Evolutionary conservation across 805 yeast genomes (phyloP).

Genomic region (Kodamaea kakaduensis): DNA sequence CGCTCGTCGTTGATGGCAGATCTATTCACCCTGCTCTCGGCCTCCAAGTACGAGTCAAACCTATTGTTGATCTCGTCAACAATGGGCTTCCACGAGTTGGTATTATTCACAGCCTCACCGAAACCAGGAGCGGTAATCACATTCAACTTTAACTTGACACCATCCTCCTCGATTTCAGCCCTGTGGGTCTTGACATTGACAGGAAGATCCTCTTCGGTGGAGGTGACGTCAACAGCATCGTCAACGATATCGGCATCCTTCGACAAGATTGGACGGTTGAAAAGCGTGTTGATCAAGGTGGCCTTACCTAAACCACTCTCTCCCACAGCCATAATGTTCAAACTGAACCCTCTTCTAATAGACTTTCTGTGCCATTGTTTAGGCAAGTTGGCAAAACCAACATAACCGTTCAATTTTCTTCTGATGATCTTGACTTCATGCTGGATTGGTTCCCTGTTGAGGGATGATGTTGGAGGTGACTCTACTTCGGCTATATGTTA

Average conservation of each 20-base stretch:
- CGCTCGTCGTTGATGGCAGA: conserved; percentile 70
- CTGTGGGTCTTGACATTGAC: conserved; percentile 62
- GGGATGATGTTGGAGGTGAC: conserved; percentile 9
- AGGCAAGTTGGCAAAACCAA: conserved; percentile 96
- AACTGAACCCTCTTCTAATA: conserved; percentile 70
- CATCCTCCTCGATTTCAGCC: conserved; percentile 75
- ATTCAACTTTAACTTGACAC: conserved; percentile 79
- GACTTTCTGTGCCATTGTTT: conserved; percentile 98
- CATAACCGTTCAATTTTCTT: conserved; percentile 85
- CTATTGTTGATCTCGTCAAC: conserved; percentile 83
- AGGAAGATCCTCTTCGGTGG: conserved; percentile 16
- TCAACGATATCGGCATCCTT: conserved; percentile 13
- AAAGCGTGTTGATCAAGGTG: conserved; percentile 86
- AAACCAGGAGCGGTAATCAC: conserved; percentile 91
- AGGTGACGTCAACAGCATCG: conserved; percentile 11
- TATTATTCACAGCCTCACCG: conserved; percentile 82
- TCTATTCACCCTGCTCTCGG: conserved; percentile 80
- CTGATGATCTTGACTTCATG: conserved; percentile 60
- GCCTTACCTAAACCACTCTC: conserved; percentile 91
- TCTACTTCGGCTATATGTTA: conserved; percentile 14
- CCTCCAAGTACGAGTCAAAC: conserved; percentile 84
- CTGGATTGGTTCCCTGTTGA: conserved; percentile 14
- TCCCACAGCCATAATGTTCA: conserved; percentile 87
- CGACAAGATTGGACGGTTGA: conserved; percentile 42
- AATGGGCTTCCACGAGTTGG: conserved; percentile 78